Evolutionary conservation across 1,284 basidiomycete genomes (phyloP), one percentile per base, ranked within the genome.

Genomic region (Naganishia sp.): DNA sequence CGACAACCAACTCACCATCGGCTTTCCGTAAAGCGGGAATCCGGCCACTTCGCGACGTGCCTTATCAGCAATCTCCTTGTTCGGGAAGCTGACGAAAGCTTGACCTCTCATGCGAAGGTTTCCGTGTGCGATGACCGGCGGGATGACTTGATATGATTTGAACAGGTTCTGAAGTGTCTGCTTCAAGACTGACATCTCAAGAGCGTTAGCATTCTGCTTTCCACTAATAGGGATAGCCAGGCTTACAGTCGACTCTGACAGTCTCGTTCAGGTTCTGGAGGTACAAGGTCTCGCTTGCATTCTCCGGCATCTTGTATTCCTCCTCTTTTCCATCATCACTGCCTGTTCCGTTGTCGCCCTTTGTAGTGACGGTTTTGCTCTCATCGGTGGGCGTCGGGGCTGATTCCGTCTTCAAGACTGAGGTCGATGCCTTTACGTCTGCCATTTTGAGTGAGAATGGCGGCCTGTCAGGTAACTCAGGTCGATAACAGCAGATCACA

Each of bases 241-340:
- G 78, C 83, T 68, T 66, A 92, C 90, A 87, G 70, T 87, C 86
- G 64, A 94, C 83, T 79, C 92, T 92, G 71, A 99, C 92, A 81
- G 91, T 93, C 82, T 99, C 95, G 79, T 99, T 98, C 75, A 99
- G 82, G 80, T 99, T 99, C 80, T 97, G 92, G 73, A 98, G 88
- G 78, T 98, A 99, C 48, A 99, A 83, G 18, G 95, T 98, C 80
- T 95, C 92, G 54, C 87, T 86, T 43, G 83, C 83, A 54, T 78
- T 74, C 7, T 77, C 73, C 21, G 80, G 78, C 57, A 80, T 49
- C 60, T 44, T 57, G 59, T 63, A 63, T n/a, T 56, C 66, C n/a
- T 67, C 60, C 10, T 42, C 55, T 39, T 59, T 55, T 31, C 31
- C 55, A 3, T 57, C 55, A 43, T 64, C 49, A 28, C 15, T 33